These are phyloP conservation scores for Corylus americana DNA, from an alignment of 306 rosid species.

Conservation along the genomic window DNA sequence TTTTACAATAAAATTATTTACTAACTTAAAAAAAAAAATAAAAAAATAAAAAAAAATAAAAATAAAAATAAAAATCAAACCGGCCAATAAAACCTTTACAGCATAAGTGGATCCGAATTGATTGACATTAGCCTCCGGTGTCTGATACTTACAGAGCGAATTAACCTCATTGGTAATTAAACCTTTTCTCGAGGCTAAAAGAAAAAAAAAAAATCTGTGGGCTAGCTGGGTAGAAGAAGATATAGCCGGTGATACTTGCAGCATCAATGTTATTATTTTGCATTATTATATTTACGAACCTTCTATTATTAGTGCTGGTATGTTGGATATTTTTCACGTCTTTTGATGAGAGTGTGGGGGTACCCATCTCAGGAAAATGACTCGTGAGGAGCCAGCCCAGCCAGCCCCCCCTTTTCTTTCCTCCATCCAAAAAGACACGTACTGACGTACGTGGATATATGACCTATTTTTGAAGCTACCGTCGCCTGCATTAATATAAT, in stretches of 20 bases:
- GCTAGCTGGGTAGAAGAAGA: not conserved
- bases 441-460: not conserved
- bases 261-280: not conserved
- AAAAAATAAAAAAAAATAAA: not conserved
- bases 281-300: not conserved
- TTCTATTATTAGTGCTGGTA: not conserved
- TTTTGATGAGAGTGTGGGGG: constrained; percentile 25
- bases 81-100: too few relatives aligned
- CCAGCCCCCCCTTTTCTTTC: not conserved
- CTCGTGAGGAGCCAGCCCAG: not conserved
- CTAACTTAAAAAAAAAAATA: too few relatives aligned
- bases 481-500: too few relatives aligned
- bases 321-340: constrained; percentile 10
- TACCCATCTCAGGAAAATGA: constrained; percentile 27
- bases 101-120: too few relatives aligned
- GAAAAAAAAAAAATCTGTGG: not conserved
- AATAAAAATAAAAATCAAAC: too few relatives aligned
- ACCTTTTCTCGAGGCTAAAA: not conserved
- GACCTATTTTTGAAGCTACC: not conserved
- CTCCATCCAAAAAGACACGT: not conserved
- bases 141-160: too few relatives aligned
- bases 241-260: not conserved
- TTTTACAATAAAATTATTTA: too few relatives aligned
- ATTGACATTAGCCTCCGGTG: too few relatives aligned
- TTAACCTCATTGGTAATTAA: too few relatives aligned